Conservation (phyloP, 2,329 filamentous ascomycete species). For the Aspergillus amoenus region DNA sequence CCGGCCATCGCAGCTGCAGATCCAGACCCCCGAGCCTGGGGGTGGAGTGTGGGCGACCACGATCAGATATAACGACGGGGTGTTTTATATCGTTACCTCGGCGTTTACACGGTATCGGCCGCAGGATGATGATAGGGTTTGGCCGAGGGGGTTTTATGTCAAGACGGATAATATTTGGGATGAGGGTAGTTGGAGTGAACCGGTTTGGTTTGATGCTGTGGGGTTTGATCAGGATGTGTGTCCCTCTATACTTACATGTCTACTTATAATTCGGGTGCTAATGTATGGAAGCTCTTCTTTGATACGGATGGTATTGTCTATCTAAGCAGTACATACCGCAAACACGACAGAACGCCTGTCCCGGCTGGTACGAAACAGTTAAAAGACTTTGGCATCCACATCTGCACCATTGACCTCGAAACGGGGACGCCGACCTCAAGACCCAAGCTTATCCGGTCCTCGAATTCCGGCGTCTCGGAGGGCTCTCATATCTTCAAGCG, state of each 20-base stretch:
- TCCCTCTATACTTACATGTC: constrained; percentile 3
- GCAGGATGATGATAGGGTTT: constrained; percentile 48
- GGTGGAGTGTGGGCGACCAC: constrained; percentile 51
- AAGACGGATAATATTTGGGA: constrained; percentile 55
- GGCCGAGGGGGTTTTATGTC: constrained; percentile 56
- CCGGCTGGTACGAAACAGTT: constrained; percentile 28
- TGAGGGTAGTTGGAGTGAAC: constrained; percentile 52
- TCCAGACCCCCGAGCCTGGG: constrained; percentile 32
- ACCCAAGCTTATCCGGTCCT: constrained; percentile 46
- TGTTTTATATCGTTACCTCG: constrained; percentile 50
- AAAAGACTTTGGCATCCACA: constrained; percentile 53
- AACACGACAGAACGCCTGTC: constrained; percentile 36
- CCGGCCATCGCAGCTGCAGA: constrained; percentile 34
- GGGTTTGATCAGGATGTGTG: constrained; percentile 56
- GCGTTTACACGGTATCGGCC: constrained; percentile 45
- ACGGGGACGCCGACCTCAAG: constrained; percentile 33
- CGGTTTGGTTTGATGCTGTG: constrained; percentile 54
- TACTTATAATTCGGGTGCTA: background rate
- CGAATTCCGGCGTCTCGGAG: constrained; percentile 46
- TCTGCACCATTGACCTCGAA: constrained; percentile 32
- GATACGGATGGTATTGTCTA: constrained; percentile 53
- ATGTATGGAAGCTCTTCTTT: constrained; percentile 46
- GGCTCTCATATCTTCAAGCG: constrained; percentile 57
- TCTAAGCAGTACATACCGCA: constrained; percentile 43
- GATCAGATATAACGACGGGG: constrained; percentile 44